A percentile compares a stretch with the other conserved stretches of the same genome.
phyloP scores from a whole-genome alignment of 176 grass and related monocot species.

The Oryza meridionalis region DNA sequence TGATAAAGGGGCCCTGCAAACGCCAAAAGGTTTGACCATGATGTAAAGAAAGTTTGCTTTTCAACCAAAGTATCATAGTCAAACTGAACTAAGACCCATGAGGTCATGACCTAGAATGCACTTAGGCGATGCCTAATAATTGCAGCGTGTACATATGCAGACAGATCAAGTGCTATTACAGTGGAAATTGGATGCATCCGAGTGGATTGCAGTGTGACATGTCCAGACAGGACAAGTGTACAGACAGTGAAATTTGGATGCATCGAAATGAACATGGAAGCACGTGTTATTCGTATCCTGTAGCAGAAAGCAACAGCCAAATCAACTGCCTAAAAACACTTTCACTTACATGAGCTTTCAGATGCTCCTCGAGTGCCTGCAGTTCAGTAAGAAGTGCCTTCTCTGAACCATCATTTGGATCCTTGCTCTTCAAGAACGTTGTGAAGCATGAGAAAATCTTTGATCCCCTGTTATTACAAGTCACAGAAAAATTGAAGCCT shows the following conservation, averaged over 20 bases:
- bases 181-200: neutral
- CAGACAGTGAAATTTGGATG: neutral
- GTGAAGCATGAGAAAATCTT: slow-evolving; percentile 73
- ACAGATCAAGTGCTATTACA: slow-evolving; percentile 11
- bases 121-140: slow-evolving; percentile 23
- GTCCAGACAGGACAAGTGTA: slow-evolving; percentile 26
- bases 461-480: slow-evolving; percentile 69
- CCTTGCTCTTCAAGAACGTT: slow-evolving; percentile 91
- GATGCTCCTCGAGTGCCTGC: slow-evolving; percentile 66
- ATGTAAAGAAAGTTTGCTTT: neutral
- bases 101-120: neutral
- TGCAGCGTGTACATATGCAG: slow-evolving; percentile 1
- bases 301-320: neutral
- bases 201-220: neutral
- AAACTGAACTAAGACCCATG: neutral
- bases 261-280: slow-evolving; percentile 11
- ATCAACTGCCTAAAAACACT: neutral
- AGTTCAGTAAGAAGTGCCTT: slow-evolving; percentile 67
- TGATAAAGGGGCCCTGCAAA: slow-evolving; percentile 80
- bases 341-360: slow-evolving; percentile 76
- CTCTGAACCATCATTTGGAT: slow-evolving; percentile 71
- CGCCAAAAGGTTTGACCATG: neutral
- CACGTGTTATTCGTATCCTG: neutral
- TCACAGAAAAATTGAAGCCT: neutral
- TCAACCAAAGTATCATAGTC: neutral